A percentile compares a stretch with the other conserved stretches of the same genome.
Evolutionary conservation across 75 land plant species (phyloP).

Genomic region (Pinus albicaulis): DNA sequence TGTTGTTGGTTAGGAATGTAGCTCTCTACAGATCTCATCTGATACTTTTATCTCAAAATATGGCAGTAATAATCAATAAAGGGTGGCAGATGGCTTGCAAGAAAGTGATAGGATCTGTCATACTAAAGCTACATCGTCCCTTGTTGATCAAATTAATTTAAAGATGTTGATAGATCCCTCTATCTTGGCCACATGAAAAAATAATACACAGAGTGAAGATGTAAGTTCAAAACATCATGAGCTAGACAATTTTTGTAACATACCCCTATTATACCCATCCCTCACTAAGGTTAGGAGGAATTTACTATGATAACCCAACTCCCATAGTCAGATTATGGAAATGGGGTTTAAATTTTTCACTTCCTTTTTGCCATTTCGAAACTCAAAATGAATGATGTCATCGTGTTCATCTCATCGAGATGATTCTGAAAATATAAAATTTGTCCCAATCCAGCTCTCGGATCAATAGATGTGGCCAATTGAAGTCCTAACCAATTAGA

Average conservation of each 20-base stretch:
- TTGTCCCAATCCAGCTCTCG: too few relatives aligned
- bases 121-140: background rate
- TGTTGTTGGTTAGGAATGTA: background rate
- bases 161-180: conserved; percentile 3
- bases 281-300: too few relatives aligned
- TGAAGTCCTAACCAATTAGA: too few relatives aligned
- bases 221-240: background rate
- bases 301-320: too few relatives aligned
- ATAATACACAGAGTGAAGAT: background rate
- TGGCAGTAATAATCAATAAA: background rate
- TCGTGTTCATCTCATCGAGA: too few relatives aligned
- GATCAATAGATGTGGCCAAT: too few relatives aligned
- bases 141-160: background rate
- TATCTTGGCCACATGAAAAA: background rate
- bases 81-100: background rate
- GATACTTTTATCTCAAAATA: background rate
- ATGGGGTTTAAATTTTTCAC: too few relatives aligned
- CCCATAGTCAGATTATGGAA: too few relatives aligned
- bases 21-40: background rate
- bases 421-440: too few relatives aligned
- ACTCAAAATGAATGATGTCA: too few relatives aligned
- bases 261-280: too few relatives aligned
- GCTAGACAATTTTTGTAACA: background rate
- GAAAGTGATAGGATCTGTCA: background rate
- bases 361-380: too few relatives aligned